Base-by-base conservation (phyloP, 345 rosid species). In the Angophora floribunda region DNA sequence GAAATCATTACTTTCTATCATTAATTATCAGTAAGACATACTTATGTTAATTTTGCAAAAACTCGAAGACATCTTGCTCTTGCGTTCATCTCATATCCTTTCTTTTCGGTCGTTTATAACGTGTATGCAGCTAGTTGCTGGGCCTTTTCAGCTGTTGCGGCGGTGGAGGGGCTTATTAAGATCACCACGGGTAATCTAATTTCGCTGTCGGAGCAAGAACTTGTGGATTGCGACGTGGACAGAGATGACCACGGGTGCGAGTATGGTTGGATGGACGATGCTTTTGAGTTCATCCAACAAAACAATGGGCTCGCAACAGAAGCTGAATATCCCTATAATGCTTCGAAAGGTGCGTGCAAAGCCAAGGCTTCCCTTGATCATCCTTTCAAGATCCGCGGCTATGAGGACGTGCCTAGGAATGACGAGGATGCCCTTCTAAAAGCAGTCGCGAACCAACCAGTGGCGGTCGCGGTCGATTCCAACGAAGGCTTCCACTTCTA, bases 141-240 rank as follows among this genome's bases (percentile, higher is more conserved):
- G 99, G 97, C 98, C 52, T 97, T 97, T 93, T 92, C 97, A 30
- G 93, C 95, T 7, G 94, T 94, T 44, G 97, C 94, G 51, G 96
- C 96, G 7, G 86, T 93, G 11, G 96, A 96, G 91, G 96, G 97
- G 28, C 91, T 93, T 86, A 87, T 88, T 87, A 86, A 95, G 86
- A 92, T 96, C 88, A 94, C 90, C 55, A 95, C 91, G 44, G 94
- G 96, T 4, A 89, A 91, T 45, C 87, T 94, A 85, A 36, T 94
- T 10, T 91, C 97, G 61, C 90, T 95, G 28, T 94, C 97, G 5
- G 96, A 94, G 91, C 97, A 96, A 92, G 90, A 97, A 75, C 94
- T 96, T 26, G 91, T 94, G 2, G 97, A 95, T 36, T 94, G 97
- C 85, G 94, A 91, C 41, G 85, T 22, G 1, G 57, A 51, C 5